Evolutionary conservation across 2,329 filamentous ascomycete genomes (phyloP), one percentile per base, ranked within the genome.

Genomic region (Ophiostoma quercus): DNA sequence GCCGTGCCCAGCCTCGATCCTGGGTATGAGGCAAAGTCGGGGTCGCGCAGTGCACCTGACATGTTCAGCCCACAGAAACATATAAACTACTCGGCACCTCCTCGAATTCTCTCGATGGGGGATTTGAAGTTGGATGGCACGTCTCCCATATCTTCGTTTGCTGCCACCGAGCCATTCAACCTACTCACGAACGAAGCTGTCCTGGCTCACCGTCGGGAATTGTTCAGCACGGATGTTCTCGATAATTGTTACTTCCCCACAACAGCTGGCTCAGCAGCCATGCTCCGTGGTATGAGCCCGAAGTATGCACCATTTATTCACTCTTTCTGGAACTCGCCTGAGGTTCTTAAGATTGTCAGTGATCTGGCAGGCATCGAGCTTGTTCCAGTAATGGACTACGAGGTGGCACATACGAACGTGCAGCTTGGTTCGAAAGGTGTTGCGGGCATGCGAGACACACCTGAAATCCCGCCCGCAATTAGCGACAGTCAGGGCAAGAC

Each of bases 271-370:
- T 65, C 62, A 4, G 62, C 62, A 8, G 62, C 62, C 62, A 65
- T 65, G 62, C 62, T 65, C 16, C 62, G 62, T 34, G 62, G 62
- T n/a, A 39, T 65, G 34, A 12, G 62, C 9, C 60, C 60, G 16
- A 65, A 65, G 62, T 65, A 65, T 39, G 62, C 62, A 14, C 62
- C 62, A 3, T 65, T 65, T 22, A 65, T 65, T 19, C 62, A 65
- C 19, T 34, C 32, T 2, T 41, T 65, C 12, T 65, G 62, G 62
- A 65, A 65, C 62, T 39, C 62, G 19, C 32, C 32, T 19, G 62
- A 65, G 62, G 16, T 65, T n/a, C 62, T 65, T 32, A 39, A 39
- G 2, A 39, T 65, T 11, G 34, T 65, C 29, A 65, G 62, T 22
- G 32, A 39, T 12, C 34, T 65, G 19, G 62, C 32, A 11, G 62